Evolutionary conservation across 768 basidiomycete species (phyloP), one percentile per base, ranked within the genome.

Genomic region (Suillus sp.): DNA sequence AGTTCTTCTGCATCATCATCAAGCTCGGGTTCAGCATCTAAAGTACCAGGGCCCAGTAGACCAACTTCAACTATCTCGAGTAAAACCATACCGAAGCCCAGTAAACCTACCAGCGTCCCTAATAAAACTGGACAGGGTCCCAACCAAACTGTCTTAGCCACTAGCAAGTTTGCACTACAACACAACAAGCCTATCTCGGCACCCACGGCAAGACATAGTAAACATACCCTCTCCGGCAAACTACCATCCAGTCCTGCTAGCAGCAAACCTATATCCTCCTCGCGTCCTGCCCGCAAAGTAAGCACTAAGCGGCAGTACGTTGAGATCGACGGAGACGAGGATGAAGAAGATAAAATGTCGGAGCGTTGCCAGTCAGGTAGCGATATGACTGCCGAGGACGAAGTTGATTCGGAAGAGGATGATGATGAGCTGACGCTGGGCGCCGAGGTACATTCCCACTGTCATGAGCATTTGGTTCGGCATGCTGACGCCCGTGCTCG

Each of bases 341-440:
- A 66, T 56, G 66, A n/a, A 32, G 67, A 78, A 14, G 69, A 56
- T n/a, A 42, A 45, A 27, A 45, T 37, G 57, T 65, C 34, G 37
- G 62, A 37, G 56, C 59, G 25, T 58, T 57, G 62, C 47, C 61
- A 59, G 65, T 67, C 57, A 65, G 61, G 60, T 13, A 66, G 64
- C 27, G 40, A 56, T 30, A 65, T 57, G 4, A 67, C 67, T 59
- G 58, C 60, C 18, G 70, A 63, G 25, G 65, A 67, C 56, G 64
- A 65, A 40, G 74, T 75, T 42, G 75, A 84, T 18, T 18, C 25
- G 20, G 56, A 57, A 40, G 56, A 55, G n/a, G 87, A 81, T 13
- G 85, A 86, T 4, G 87, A 90, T 65, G 86, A 88, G 67, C 70
- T 89, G 35, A 80, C 84, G 78, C 83, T 89, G 74, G 85, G 83